Evolutionary conservation across 352 stramenopile genomes (phyloP).

Genomic region (Globisporangium echinulatum): DNA sequence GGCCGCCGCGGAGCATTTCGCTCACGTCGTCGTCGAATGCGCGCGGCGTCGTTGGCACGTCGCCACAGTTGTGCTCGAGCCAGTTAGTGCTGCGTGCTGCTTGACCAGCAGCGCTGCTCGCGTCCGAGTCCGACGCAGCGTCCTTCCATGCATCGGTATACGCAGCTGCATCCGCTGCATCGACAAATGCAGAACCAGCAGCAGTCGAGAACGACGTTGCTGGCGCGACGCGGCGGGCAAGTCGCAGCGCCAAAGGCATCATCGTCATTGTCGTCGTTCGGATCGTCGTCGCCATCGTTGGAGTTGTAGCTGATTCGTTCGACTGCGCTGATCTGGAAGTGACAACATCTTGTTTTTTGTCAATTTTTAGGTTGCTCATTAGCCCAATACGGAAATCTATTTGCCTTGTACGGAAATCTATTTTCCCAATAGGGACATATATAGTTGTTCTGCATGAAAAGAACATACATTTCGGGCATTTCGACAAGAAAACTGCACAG

Average conservation of each 20-base stretch:
- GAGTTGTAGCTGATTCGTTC: too few species aligned
- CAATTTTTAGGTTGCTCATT: too few species aligned
- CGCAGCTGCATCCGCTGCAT: neutral
- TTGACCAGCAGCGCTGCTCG: neutral
- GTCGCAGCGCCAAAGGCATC: neutral
- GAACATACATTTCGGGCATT: too few species aligned
- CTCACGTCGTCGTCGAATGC: conserved; percentile 38
- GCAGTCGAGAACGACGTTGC: neutral
- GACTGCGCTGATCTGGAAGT: too few species aligned
- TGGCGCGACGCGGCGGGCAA: neutral
- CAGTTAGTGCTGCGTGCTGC: conserved; percentile 29
- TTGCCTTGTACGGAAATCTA: too few species aligned
- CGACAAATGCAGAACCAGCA: neutral
- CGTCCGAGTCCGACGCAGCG: neutral
- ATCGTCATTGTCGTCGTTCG: neutral
- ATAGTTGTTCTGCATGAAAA: too few species aligned
- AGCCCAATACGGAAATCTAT: too few species aligned
- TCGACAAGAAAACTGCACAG: too few species aligned
- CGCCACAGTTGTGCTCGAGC: conserved; percentile 59
- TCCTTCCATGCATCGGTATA: neutral
- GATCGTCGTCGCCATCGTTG: too few species aligned
- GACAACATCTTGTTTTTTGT: too few species aligned
- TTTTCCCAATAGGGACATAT: too few species aligned
- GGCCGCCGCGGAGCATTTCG: conserved; percentile 67
- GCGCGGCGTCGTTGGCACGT: conserved; percentile 39